phyloP scores from a whole-genome alignment of 495 filamentous ascomycete genomes.

The Massariosphaeria phaeospora region DNA sequence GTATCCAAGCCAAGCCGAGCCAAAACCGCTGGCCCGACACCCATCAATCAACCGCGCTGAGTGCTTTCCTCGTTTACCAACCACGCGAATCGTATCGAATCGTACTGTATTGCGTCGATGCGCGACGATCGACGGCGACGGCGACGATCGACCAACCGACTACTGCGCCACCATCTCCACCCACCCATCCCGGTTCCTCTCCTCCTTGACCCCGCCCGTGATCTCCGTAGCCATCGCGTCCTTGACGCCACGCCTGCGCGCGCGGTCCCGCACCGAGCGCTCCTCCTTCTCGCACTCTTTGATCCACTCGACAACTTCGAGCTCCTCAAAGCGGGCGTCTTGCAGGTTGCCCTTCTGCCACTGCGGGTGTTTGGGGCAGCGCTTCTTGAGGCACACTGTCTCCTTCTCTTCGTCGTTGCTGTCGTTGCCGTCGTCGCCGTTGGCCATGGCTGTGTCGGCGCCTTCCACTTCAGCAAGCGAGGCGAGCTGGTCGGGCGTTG shows the following conservation, averaged over 20 bases:
- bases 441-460: neutral
- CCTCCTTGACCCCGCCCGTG: constrained; percentile 7
- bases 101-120: no score
- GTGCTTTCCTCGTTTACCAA: no score
- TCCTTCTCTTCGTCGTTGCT: constrained; percentile 6
- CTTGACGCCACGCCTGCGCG: constrained; percentile 13
- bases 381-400: constrained; percentile 38
- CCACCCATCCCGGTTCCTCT: constrained; percentile 27
- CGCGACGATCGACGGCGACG: no score
- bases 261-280: constrained; percentile 35
- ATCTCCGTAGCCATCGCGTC: constrained; percentile 13
- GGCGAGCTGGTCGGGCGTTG: constrained; percentile 30
- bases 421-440: neutral
- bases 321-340: constrained; percentile 40
- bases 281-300: constrained; percentile 39
- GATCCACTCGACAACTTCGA: constrained; percentile 39
- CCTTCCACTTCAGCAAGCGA: constrained; percentile 4
- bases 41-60: no score
- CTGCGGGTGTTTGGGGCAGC: constrained; percentile 39
- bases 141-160: no score
- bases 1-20: no score
- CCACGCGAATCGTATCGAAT: no score
- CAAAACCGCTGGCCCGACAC: no score
- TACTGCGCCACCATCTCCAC: constrained; percentile 19
- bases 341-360: constrained; percentile 42